Percentiles rank a stretch among this genome's conserved stretches.
phyloP scores from a whole-genome alignment of 1,284 basidiomycete species.

The Leccinum solheimii region DNA sequence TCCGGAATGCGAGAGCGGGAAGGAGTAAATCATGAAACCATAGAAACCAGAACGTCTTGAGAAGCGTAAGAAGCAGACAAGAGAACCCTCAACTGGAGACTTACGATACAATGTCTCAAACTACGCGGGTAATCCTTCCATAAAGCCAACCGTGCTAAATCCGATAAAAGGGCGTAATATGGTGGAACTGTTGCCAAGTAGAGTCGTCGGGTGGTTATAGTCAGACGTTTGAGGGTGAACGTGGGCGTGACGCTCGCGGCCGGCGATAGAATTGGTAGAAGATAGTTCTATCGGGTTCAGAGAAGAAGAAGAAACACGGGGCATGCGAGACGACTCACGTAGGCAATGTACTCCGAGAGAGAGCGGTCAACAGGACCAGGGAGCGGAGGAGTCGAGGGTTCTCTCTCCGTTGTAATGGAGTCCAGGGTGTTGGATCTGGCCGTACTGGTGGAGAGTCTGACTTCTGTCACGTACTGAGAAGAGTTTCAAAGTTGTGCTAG shows the following conservation, averaged over 20 bases:
- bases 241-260: conserved; percentile 38
- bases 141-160: conserved; percentile 47
- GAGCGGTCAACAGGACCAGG: conserved; percentile 17
- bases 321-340: conserved; percentile 34
- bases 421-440: background rate
- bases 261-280: conserved; percentile 49
- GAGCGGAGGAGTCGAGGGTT: conserved; percentile 5
- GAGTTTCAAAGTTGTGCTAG: conserved; percentile 1
- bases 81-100: conserved; percentile 26
- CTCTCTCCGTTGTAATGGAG: background rate
- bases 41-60: conserved; percentile 59
- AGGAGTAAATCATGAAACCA: conserved; percentile 62
- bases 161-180: conserved; percentile 47
- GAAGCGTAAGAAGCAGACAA: conserved; percentile 13
- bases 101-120: conserved; percentile 49
- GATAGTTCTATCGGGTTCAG: conserved; percentile 38
- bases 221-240: conserved; percentile 56
- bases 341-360: conserved; percentile 43
- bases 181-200: conserved; percentile 53
- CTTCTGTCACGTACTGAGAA: conserved; percentile 59
- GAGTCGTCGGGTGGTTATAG: conserved; percentile 53
- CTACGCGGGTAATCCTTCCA: conserved; percentile 56
- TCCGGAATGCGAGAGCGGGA: conserved; percentile 48
- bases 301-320: background rate
- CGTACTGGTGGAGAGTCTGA: conserved; percentile 35